phyloP scores from a whole-genome alignment of 225 moss, liverwort and hornwort species.

The Straminergon stramineum region DNA sequence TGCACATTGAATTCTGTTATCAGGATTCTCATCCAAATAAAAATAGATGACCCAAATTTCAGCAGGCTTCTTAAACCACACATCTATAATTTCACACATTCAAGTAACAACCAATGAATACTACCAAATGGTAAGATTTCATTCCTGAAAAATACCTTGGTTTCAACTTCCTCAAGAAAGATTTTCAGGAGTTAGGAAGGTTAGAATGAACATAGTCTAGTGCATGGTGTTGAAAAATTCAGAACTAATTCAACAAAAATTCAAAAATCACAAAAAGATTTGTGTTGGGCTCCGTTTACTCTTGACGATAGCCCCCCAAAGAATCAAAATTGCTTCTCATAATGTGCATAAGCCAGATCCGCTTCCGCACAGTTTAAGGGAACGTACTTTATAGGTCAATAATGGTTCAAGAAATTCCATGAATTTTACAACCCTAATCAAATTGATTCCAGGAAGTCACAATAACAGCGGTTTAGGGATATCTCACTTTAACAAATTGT shows the following conservation, averaged over 20 bases:
- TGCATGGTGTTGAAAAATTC: neutral
- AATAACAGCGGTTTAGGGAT: neutral
- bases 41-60: neutral
- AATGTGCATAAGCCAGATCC: neutral
- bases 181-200: neutral
- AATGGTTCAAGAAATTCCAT: neutral
- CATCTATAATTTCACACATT: neutral
- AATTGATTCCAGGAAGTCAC: neutral
- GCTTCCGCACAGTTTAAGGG: no score
- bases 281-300: no score
- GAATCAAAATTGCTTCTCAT: neutral
- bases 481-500: slow-evolving; percentile 81
- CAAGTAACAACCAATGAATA: neutral
- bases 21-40: neutral
- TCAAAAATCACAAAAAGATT: neutral
- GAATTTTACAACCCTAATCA: neutral
- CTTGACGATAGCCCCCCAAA: no score
- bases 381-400: neutral
- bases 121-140: neutral
- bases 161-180: neutral
- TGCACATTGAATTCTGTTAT: slow-evolving; percentile 18
- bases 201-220: neutral
- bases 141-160: neutral
- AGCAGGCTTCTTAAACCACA: neutral
- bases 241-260: neutral